These are phyloP conservation scores for Lasiosphaeriaceae sp. DNA, from an alignment of 495 filamentous ascomycete genomes.

Conservation along the genomic window DNA sequence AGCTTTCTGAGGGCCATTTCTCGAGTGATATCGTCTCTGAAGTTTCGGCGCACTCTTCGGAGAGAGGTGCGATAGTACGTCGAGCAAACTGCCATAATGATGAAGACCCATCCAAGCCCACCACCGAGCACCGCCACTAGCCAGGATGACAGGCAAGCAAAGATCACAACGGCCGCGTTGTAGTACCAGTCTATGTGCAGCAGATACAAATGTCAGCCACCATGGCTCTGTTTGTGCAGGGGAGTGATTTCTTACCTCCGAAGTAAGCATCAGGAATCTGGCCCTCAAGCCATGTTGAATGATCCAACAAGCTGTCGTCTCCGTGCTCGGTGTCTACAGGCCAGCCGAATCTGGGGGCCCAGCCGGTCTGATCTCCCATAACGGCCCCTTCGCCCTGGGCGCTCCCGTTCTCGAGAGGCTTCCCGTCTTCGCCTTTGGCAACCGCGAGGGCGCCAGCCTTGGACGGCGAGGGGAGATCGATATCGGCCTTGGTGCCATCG, in stretches of 20 bases:
- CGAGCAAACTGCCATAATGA: conserved; percentile 85
- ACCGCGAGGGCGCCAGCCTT: conserved; percentile 59
- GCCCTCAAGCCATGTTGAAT: conserved; percentile 80
- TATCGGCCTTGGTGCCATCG: conserved; percentile 62
- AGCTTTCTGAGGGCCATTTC: conserved; percentile 86
- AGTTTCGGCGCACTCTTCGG: conserved; percentile 89
- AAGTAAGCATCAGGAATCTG: conserved; percentile 86
- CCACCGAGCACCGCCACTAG: conserved; percentile 82
- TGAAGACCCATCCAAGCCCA: conserved; percentile 86
- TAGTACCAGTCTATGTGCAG: conserved; percentile 85
- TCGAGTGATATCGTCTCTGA: conserved; percentile 89
- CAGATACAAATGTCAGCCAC: conserved; percentile 1
- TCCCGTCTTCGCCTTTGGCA: conserved; percentile 40
- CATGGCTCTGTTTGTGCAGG: background rate
- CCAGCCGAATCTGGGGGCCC: conserved; percentile 81
- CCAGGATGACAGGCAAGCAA: conserved; percentile 90
- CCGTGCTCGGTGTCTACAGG: conserved; percentile 46
- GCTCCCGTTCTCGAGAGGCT: conserved; percentile 40
- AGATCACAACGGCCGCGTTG: conserved; percentile 86
- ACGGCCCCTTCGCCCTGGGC: conserved; percentile 56
- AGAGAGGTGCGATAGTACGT: conserved; percentile 98
- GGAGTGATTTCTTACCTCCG: conserved; percentile 57
- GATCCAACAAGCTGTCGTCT: conserved; percentile 71
- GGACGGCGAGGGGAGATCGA: conserved; percentile 73
- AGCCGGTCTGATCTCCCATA: conserved; percentile 71